Conservation (phyloP, 345 rosid genomes). For the Rhizophora apiculata region DNA sequence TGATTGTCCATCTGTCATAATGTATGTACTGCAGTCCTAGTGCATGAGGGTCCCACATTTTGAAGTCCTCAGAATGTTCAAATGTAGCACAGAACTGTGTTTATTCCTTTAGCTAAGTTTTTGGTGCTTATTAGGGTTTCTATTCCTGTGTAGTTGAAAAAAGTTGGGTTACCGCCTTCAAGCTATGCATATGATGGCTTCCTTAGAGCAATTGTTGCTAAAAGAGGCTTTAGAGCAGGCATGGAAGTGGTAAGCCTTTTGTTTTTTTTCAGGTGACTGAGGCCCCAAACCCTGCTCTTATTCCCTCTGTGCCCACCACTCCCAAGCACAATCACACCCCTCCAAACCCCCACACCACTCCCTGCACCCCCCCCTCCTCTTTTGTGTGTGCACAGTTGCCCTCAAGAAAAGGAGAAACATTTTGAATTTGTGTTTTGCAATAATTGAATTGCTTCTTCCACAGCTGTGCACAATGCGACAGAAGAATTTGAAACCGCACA, state of each 20-base stretch:
- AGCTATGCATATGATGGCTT: slow-evolving; percentile 58
- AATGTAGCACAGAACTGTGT: no score
- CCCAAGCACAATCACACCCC: no score
- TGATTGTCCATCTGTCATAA: no score
- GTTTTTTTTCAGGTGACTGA: not conserved
- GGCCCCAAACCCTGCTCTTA: not conserved
- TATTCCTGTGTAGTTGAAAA: slow-evolving; percentile 59
- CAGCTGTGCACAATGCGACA: slow-evolving; percentile 71
- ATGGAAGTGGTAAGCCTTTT: slow-evolving; percentile 51
- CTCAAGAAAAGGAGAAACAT: not conserved
- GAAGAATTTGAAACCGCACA: slow-evolving; percentile 57
- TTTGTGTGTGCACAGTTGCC: no score
- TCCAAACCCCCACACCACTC: not conserved
- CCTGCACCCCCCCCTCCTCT: not conserved
- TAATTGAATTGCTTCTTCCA: slow-evolving; percentile 8
- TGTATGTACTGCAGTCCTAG: no score
- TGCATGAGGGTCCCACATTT: no score
- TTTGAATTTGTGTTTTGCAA: not conserved
- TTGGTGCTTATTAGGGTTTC: not conserved
- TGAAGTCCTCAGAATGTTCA: no score
- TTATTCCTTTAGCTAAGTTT: not conserved
- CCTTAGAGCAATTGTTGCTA: slow-evolving; percentile 53
- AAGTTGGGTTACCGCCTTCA: slow-evolving; percentile 69
- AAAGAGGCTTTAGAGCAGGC: slow-evolving; percentile 46
- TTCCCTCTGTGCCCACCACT: not conserved